A percentile compares a stretch with the other conserved stretches of the same genome.
Evolutionary conservation across 2,329 filamentous ascomycete genomes (phyloP).

Genomic region (Aspergillus amoenus): DNA sequence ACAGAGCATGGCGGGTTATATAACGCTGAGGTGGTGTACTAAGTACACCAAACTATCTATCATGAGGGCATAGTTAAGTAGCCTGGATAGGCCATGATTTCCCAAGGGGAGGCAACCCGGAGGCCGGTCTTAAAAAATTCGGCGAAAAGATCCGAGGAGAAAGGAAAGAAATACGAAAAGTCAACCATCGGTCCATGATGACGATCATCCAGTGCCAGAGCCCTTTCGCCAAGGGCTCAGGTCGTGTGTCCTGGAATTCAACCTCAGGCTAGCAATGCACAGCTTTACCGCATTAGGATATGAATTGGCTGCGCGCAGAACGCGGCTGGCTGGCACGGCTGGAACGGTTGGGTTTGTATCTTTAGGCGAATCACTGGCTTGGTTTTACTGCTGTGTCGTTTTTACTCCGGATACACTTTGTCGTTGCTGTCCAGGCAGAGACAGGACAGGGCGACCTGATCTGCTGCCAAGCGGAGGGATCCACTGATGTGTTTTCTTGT

Average conservation of each 20-base stretch:
- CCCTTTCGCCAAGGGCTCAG: not conserved
- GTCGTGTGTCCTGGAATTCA: not conserved
- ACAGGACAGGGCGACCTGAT: not conserved
- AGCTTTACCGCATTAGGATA: not conserved
- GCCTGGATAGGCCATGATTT: no score
- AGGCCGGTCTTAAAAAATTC: no score
- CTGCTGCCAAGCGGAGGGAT: constrained; percentile 8
- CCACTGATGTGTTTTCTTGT: constrained; percentile 15
- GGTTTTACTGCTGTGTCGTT: not conserved
- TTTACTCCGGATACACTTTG: no score
- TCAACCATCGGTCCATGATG: not conserved
- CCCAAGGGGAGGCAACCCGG: no score
- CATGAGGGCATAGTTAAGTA: no score
- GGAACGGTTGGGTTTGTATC: not conserved
- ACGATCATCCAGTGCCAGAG: constrained; percentile 4
- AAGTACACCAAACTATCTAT: no score
- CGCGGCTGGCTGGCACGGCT: not conserved
- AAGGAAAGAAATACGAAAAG: not conserved
- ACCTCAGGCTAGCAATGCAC: constrained; percentile 1
- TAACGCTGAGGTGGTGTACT: no score
- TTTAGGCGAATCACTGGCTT: not conserved
- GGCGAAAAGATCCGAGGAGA: not conserved
- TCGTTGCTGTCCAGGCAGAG: not conserved
- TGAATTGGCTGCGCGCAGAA: constrained; percentile 1
- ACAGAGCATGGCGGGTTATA: no score